These are phyloP conservation scores for Hypoxylon perforatum DNA, from an alignment of 495 filamentous ascomycete species.

Conservation along the genomic window DNA sequence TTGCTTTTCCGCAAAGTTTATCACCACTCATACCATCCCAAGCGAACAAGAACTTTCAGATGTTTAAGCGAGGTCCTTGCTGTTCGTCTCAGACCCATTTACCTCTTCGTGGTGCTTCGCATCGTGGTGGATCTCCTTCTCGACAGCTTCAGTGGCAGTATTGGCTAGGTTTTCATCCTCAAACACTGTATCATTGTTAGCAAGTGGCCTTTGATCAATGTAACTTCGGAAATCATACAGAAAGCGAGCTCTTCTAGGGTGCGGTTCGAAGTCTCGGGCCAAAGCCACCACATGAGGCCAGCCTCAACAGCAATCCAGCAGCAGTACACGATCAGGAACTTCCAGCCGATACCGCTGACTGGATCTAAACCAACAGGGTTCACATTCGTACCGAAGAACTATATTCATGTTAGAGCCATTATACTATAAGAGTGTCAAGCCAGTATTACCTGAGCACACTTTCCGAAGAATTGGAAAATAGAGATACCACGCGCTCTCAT, in stretches of 20 bases:
- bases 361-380: constrained; percentile 70
- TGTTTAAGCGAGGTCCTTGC: constrained; percentile 37
- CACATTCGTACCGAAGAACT: constrained; percentile 71
- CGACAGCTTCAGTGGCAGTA: constrained; percentile 58
- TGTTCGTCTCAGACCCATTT: constrained; percentile 28
- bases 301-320: constrained; percentile 66
- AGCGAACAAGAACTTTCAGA: constrained; percentile 10
- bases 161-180: constrained; percentile 62
- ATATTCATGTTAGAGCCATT: neutral
- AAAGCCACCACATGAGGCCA: constrained; percentile 66
- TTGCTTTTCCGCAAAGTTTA: too few species aligned
- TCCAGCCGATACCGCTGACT: constrained; percentile 64
- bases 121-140: constrained; percentile 55
- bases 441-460: constrained; percentile 51
- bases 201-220: neutral
- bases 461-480: constrained; percentile 69
- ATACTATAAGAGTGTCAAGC: neutral
- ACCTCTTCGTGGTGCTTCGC: constrained; percentile 26
- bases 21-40: too few species aligned
- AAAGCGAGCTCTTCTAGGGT: constrained; percentile 72
- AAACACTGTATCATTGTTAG: constrained; percentile 58
- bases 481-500: constrained; percentile 67
- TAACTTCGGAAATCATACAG: constrained; percentile 48
- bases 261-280: constrained; percentile 67
- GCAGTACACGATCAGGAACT: constrained; percentile 71